A percentile compares a stretch with the other conserved stretches of the same genome.
Conservation (phyloP, 1,284 basidiomycete genomes). For the Cutaneotrichosporon mucoides region DNA sequence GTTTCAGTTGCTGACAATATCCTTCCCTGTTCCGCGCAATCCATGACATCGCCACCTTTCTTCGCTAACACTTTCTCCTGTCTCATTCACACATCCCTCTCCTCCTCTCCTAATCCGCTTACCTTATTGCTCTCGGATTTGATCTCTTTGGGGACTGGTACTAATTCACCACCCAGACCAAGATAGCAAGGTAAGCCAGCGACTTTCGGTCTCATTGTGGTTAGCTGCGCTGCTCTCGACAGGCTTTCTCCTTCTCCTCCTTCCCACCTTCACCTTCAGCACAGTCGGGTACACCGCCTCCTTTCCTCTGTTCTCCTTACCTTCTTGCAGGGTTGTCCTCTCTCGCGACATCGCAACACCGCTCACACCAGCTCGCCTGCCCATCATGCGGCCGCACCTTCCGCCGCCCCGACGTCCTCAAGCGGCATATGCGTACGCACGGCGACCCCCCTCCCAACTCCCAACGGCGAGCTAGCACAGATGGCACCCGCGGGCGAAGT, state of each 20-base stretch:
- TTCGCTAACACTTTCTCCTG: too few species aligned
- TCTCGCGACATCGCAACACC: too few species aligned
- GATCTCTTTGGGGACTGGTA: too few species aligned
- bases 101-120: too few species aligned
- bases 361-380: not conserved
- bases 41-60: too few species aligned
- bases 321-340: too few species aligned
- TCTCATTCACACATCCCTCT: too few species aligned
- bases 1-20: not conserved
- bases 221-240: not conserved
- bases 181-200: not conserved
- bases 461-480: too few species aligned
- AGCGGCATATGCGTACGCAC: not conserved
- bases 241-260: not conserved
- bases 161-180: not conserved
- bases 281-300: not conserved
- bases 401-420: constrained; percentile 1
- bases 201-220: too few species aligned
- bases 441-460: not conserved
- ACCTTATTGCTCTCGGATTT: too few species aligned
- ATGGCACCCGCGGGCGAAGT: not conserved
- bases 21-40: too few species aligned
- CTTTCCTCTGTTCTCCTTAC: not conserved
- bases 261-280: not conserved
- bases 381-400: not conserved